Evolutionary conservation across 208 protist genomes (phyloP), one percentile per base, ranked within the genome.

Genomic region (Angomonas ambiguus): DNA sequence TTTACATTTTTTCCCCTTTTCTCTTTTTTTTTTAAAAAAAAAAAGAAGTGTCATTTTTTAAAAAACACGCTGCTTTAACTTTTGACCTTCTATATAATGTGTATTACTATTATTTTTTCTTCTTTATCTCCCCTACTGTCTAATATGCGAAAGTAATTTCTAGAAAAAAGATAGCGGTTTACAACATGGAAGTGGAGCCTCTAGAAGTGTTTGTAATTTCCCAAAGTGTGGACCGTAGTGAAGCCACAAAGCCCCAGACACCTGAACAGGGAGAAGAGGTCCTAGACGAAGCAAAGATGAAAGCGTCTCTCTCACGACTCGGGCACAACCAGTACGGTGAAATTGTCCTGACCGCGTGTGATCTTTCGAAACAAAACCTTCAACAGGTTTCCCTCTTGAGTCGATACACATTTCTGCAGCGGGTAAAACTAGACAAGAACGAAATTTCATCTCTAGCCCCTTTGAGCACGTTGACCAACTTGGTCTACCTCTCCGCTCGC

Each of bases 401-500:
- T 31, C 51, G 41, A 0, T 95, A 83, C 60, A 48, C 38, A n/a
- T 79, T 88, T 63, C 64, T 95, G 8, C 89, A 95, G 63, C 78
- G 75, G 18, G 42, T 95, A 11, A 74, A 65, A 24, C 59, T 94
- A 4, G 77, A 92, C 66, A 38, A 84, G 64, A 94, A 94, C 57
- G 53, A 57, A 1, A 68, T 94, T 32, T 79, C 74, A 2, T 69
- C 80, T 35, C 79, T 94, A 10, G 51, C 75, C 31, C 76, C 85
- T 24, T 70, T 94, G 62, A 63, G 55, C 1, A 55, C 67, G 28
- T 69, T 89, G 57, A 53, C 62, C 0, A 74, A 65, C 27, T 72
- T 94, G 0, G 80, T 91, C 8, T 86, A 87, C 68, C 65, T 92
- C 18, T 90, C 87, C 8, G 88, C 83, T 1, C 31, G 63, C 10